Base-by-base conservation (phyloP, 1,284 basidiomycete species). In the Heterobasidion irregulare region DNA sequence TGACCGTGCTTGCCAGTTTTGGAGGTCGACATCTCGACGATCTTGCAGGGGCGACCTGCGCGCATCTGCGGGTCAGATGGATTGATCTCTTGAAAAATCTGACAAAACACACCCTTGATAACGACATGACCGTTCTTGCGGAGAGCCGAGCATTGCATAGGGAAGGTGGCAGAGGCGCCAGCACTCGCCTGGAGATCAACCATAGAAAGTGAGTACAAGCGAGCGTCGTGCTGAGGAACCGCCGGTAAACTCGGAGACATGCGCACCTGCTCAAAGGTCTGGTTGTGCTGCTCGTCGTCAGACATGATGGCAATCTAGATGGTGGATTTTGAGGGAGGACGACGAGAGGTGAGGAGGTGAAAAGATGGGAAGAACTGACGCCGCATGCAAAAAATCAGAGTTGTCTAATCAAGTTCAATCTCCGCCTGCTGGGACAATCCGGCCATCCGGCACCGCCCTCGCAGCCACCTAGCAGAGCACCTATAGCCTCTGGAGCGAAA, bases 1-100 rank as follows among this genome's bases (percentile, higher is more conserved):
- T 99, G 97, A 69, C 96, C 96, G 82, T 98, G 96, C 86, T 94
- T 94, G 64, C 94, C 94, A 54, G 94, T 97, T 85, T 99, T 99
- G 72, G 96, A 99, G 78, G 97, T 99, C 62, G 95, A 98, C 96
- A 99, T 99, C 69, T 94, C 94, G 66, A 95, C 87, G 75, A 97
- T 96, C 83, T 98, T 98, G 92, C 96, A 99, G 63, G 96, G 96
- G 67, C 94, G 89, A 65, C 87, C 88, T 88, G 62, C 12, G 45
- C 19, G 10, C 53, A 47, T 16, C 50, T 35, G 38, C 50, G 3
- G 8, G 47, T 47, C 8, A 53, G 44, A 63, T 53, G 41, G 47
- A 58, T 26, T 47, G 32, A 41, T 34, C 18, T 5, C 36, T 32
- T 41, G 34, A 44, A 52, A 35, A 35, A 18, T 34, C 36, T 35